Evolutionary conservation across 2,329 filamentous ascomycete species (phyloP).

Genomic region (Stachybotrys chartarum): DNA sequence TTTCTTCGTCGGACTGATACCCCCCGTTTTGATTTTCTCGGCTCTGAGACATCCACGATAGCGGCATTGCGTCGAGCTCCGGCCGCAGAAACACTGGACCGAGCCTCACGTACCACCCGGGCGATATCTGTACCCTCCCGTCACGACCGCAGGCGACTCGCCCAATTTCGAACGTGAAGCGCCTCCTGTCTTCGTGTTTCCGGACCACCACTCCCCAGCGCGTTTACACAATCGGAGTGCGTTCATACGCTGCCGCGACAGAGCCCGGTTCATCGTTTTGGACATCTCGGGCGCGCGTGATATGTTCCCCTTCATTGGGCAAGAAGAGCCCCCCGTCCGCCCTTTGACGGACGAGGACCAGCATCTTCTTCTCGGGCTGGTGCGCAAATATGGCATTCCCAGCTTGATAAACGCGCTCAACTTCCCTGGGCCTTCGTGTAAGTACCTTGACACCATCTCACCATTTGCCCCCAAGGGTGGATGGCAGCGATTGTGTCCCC

Average conservation of each 20-base stretch:
- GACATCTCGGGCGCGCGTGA: conserved; percentile 1
- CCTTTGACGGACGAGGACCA: conserved; percentile 31
- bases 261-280: background rate
- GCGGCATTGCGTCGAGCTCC: background rate
- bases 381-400: conserved; percentile 29
- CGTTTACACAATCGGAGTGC: too few relatives aligned
- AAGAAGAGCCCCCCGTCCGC: conserved; percentile 26
- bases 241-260: background rate
- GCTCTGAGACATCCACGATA: background rate
- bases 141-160: background rate
- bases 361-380: conserved; percentile 26
- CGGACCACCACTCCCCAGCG: too few relatives aligned
- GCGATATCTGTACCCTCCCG: background rate
- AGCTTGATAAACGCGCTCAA: conserved; percentile 29
- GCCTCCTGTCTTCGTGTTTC: too few relatives aligned
- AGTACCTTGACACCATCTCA: conserved; percentile 9
- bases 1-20: background rate
- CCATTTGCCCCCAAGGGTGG: background rate
- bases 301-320: conserved; percentile 27
- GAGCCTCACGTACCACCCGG: background rate
- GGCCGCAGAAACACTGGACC: background rate
- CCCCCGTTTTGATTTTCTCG: background rate
- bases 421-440: conserved; percentile 28
- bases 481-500: background rate
- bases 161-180: background rate